Conservation (phyloP, 2,329 filamentous ascomycete genomes). For the Verticillium nonalfalfae region DNA sequence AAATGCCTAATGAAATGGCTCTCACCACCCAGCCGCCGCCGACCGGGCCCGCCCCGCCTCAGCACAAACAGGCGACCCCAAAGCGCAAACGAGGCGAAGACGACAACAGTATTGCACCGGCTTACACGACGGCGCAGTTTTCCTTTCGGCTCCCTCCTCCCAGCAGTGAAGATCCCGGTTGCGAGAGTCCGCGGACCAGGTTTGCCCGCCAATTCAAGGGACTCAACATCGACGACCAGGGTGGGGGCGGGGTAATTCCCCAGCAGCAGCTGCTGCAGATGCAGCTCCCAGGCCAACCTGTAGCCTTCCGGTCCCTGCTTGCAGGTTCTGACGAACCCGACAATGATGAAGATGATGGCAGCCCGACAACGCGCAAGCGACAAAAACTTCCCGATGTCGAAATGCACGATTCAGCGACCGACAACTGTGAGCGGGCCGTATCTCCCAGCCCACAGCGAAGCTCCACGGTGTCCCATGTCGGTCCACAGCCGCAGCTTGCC, state of each 20-base stretch:
- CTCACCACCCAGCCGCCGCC: constrained; percentile 9
- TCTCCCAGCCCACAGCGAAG: constrained; percentile 1
- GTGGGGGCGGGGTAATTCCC: constrained; percentile 35
- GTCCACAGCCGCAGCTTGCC: constrained; percentile 3
- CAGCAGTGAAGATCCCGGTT: constrained; percentile 35
- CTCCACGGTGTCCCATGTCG: not conserved
- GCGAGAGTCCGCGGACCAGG: constrained; percentile 43
- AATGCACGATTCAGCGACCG: constrained; percentile 19
- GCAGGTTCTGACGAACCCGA: constrained; percentile 18
- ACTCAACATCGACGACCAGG: constrained; percentile 1
- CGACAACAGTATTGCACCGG: constrained; percentile 20
- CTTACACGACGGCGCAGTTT: constrained; percentile 25
- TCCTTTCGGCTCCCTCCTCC: constrained; percentile 34
- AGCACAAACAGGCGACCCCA: constrained; percentile 22
- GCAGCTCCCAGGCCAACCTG: constrained; percentile 11
- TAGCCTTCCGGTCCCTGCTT: not conserved
- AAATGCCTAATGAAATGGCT: constrained; percentile 1
- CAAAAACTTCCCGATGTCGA: constrained; percentile 23
- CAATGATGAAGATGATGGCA: constrained; percentile 21
- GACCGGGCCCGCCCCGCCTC: constrained; percentile 5
- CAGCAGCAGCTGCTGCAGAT: constrained; percentile 9
- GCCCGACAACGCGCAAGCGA: constrained; percentile 27
- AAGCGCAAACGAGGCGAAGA: constrained; percentile 40
- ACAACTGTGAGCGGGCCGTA: not conserved
- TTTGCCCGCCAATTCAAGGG: constrained; percentile 47